Percentiles rank a stretch among this genome's conserved stretches.
Conservation (phyloP, 352 stramenopile genomes). For the Phytophthora constricta region DNA sequence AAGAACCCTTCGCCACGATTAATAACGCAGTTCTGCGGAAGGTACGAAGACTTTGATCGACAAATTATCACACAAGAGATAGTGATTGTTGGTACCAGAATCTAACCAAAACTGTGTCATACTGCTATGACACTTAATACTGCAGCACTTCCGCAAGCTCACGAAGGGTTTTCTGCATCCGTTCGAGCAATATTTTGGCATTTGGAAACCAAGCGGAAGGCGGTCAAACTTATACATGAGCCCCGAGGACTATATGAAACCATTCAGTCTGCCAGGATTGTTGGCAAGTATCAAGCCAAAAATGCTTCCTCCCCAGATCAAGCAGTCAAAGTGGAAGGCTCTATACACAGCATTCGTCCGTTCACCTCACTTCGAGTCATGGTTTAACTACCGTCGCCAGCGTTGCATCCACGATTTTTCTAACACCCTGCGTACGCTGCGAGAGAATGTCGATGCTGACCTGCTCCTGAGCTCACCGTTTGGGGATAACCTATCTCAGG, state of each 20-base stretch:
- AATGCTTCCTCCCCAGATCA: constrained; percentile 68
- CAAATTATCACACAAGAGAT: not conserved
- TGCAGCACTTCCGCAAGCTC: constrained; percentile 85
- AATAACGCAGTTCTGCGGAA: constrained; percentile 88
- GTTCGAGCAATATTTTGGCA: constrained; percentile 88
- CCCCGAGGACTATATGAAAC: constrained; percentile 75
- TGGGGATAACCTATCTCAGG: constrained; percentile 49
- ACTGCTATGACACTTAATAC: constrained; percentile 4
- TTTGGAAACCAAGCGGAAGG: constrained; percentile 69
- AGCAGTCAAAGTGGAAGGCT: constrained; percentile 66
- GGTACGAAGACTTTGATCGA: constrained; percentile 31
- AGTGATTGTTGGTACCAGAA: not conserved
- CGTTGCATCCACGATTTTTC: constrained; percentile 76
- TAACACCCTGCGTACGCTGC: constrained; percentile 59
- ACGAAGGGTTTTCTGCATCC: constrained; percentile 88
- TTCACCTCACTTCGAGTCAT: constrained; percentile 78
- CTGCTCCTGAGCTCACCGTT: constrained; percentile 51
- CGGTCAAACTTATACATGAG: constrained; percentile 77
- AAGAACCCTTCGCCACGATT: constrained; percentile 75
- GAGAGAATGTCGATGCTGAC: constrained; percentile 46
- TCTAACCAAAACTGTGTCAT: not conserved
- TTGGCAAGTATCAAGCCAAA: constrained; percentile 60
- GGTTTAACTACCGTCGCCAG: constrained; percentile 74
- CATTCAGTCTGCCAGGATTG: constrained; percentile 64
- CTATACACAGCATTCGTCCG: constrained; percentile 78